Conservation (phyloP, 2,329 filamentous ascomycete genomes). For the Salinomyces thailandicus region DNA sequence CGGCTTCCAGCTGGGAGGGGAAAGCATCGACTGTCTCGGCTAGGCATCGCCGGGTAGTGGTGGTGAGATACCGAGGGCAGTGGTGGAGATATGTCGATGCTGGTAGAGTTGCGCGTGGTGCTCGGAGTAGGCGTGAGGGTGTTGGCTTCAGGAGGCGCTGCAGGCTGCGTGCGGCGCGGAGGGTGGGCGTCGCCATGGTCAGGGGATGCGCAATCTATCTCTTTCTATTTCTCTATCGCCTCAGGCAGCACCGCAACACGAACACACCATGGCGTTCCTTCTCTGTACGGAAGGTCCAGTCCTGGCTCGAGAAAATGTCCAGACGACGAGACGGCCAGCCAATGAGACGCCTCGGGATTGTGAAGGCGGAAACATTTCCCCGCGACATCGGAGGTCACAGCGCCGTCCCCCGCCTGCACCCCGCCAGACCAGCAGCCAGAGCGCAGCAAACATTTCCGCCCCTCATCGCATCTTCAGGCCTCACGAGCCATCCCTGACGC, state of each 20-base stretch:
- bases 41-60: slow-evolving; percentile 12
- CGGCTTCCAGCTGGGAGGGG: slow-evolving; percentile 52
- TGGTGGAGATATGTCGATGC: slow-evolving; percentile 12
- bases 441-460: no score
- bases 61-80: slow-evolving; percentile 19
- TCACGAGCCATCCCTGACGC: no score
- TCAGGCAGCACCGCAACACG: no score
- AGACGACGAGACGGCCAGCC: no score
- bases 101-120: slow-evolving; percentile 3
- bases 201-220: neutral
- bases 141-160: slow-evolving; percentile 10
- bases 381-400: neutral
- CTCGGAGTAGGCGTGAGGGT: slow-evolving; percentile 1
- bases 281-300: no score
- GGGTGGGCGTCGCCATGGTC: slow-evolving; percentile 10
- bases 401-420: neutral
- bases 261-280: no score
- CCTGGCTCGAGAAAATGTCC: no score
- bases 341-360: no score
- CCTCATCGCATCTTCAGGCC: no score
- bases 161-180: slow-evolving; percentile 13
- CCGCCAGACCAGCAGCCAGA: no score
- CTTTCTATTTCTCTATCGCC: no score
- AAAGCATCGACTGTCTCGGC: slow-evolving; percentile 45
- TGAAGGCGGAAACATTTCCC: neutral